phyloP scores from a whole-genome alignment of 441 rosid genomes.

The Euphorbia corollata region DNA sequence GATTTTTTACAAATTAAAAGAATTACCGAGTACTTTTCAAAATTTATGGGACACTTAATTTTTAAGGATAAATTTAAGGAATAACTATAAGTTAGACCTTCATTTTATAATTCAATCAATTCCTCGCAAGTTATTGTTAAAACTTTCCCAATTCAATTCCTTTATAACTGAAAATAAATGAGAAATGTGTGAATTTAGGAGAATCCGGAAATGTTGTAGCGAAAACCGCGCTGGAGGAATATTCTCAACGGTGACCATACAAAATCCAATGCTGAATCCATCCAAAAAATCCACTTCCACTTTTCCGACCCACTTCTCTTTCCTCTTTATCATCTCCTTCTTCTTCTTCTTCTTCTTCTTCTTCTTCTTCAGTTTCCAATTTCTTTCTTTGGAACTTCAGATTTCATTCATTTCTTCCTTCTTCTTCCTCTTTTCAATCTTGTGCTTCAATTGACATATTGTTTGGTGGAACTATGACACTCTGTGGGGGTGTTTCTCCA shows the following conservation, averaged over 20 bases:
- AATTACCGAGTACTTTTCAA: no score
- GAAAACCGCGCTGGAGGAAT: background rate
- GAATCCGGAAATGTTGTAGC: no score
- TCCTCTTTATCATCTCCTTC: background rate
- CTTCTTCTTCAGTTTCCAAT: background rate
- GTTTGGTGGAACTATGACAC: constrained; percentile 31
- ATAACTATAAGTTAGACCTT: no score
- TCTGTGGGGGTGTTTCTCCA: constrained; percentile 46
- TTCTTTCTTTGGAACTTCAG: background rate
- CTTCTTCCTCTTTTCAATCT: no score
- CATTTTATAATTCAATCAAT: no score
- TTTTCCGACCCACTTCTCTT: no score
- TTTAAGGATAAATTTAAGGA: no score
- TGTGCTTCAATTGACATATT: background rate
- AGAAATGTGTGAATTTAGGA: background rate
- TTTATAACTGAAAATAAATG: no score
- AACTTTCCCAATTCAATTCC: no score
- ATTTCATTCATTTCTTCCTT: background rate
- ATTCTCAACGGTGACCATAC: constrained; percentile 6
- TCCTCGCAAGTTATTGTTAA: no score
- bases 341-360: background rate
- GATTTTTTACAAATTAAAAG: no score
- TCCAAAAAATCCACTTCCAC: constrained; percentile 4
- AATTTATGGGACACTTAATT: no score
- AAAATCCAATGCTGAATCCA: background rate